Base-by-base conservation (phyloP, 1,139 yeast genomes). In the Zygoascus sp. region DNA sequence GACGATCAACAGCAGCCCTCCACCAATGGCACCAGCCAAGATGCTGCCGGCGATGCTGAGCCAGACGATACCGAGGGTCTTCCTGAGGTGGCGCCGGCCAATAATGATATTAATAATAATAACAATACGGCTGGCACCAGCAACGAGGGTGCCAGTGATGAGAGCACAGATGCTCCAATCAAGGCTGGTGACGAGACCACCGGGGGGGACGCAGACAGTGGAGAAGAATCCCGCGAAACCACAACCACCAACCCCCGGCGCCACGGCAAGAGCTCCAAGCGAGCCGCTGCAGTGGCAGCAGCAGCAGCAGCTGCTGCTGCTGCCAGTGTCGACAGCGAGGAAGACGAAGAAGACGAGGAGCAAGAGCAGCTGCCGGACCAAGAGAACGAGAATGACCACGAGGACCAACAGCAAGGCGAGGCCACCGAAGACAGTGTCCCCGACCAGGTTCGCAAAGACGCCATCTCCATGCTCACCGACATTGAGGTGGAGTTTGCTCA, bases 401-500 rank as follows among this genome's bases (percentile, higher is more conserved):
- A 39, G 15, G 47, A 37, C 10, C 43, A 40, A 17, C 28, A 35
- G 21, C 8, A 6, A 17, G 27, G 17, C 11, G 19, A 17, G 17
- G 19, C 20, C 21, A 25, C 34, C 23, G 44, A 36, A 16, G 49
- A 49, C 3, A 44, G 15, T 9, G 51, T 35, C 17, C 44, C 44
- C 16, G 49, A 41, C 10, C 43, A 62, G 49, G 69, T 70, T 37
- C 67, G 81, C 28, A 73, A 77, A 49, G 76, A 77, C 23, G 95
- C 95, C 2, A 71, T 87, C 40, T 74, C 76, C 44, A 81, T 76
- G 46, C 75, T 92, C 46, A 83, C 89, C 1, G 77, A 77, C 20
- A 87, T 92, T 51, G 98, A 92, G 62, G 72, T 82, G 40, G 83
- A 83, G 48, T 92, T 90, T 72, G 97, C 97, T 2, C 75, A 78